These are phyloP conservation scores for Exobasidium cylindrosporum DNA, from an alignment of 1,284 basidiomycete species.

Conservation along the genomic window DNA sequence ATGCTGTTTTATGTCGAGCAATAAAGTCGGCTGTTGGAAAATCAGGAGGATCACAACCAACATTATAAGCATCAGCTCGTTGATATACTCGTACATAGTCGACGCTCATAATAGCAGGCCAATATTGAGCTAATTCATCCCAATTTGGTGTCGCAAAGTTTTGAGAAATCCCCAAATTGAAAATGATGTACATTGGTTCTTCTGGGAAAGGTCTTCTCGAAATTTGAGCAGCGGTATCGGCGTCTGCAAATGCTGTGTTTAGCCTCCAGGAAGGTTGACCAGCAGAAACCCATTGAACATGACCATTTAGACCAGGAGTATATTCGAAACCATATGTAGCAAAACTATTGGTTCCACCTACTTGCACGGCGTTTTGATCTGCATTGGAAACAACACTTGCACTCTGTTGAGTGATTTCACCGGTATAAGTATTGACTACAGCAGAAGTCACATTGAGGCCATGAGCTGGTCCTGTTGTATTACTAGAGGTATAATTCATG, in stretches of 20 bases:
- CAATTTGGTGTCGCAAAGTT: conserved; percentile 35
- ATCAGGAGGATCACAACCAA: conserved; percentile 50
- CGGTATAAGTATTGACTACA: conserved; percentile 71
- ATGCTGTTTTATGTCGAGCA: conserved; percentile 38
- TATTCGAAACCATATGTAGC: conserved; percentile 54
- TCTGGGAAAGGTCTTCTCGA: conserved; percentile 70
- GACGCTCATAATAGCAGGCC: conserved; percentile 35
- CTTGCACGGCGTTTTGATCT: conserved; percentile 41
- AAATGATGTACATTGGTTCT: conserved; percentile 49
- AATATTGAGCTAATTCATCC: conserved; percentile 21
- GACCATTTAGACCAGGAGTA: conserved; percentile 61
- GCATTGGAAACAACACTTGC: conserved; percentile 38
- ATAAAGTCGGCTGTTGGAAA: conserved; percentile 64
- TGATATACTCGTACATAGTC: conserved; percentile 40
- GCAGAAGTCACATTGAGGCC: conserved; percentile 58
- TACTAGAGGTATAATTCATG: conserved; percentile 47
- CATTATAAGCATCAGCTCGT: conserved; percentile 26
- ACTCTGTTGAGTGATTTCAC: conserved; percentile 73
- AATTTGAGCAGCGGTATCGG: conserved; percentile 68
- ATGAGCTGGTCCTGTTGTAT: conserved; percentile 38
- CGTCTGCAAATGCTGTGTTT: conserved; percentile 67
- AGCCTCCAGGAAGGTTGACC: conserved; percentile 58
- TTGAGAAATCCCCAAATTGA: conserved; percentile 43
- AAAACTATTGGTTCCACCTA: conserved; percentile 31
- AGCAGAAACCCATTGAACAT: conserved; percentile 65